Conservation (phyloP, 2,329 filamentous ascomycete genomes). For the Venturia asperata region DNA sequence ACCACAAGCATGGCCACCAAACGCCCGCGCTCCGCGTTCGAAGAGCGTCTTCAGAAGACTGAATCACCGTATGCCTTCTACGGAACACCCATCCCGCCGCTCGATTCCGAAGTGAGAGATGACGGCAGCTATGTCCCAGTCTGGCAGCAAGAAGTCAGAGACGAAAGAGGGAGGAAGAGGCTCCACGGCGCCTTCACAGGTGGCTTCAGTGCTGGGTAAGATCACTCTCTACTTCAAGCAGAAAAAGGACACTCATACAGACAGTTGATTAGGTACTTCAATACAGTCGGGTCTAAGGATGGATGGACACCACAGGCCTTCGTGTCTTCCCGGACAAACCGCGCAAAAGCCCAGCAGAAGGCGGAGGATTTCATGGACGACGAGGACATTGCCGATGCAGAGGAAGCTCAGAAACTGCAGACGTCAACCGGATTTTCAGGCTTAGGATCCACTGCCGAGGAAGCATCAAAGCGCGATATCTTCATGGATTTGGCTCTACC, state of each 20-base stretch:
- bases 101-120: conserved; percentile 70
- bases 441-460: conserved; percentile 59
- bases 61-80: conserved; percentile 70
- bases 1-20: conserved; percentile 63
- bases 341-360: conserved; percentile 57
- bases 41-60: conserved; percentile 60
- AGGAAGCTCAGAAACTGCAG: conserved; percentile 67
- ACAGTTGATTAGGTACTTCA: conserved; percentile 67
- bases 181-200: conserved; percentile 95
- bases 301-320: conserved; percentile 93
- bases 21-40: conserved; percentile 70
- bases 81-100: conserved; percentile 75
- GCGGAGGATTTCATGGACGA: conserved; percentile 97
- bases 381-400: conserved; percentile 82
- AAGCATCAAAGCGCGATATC: conserved; percentile 47
- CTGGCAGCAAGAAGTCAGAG: conserved; percentile 98
- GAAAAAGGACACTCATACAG: conserved; percentile 24
- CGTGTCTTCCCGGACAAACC: conserved; percentile 77
- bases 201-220: conserved; percentile 91
- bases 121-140: conserved; percentile 87
- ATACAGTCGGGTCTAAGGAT: conserved; percentile 96
- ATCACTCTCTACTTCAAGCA: conserved; percentile 23
- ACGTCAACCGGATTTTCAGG: conserved; percentile 68
- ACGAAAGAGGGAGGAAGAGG: conserved; percentile 82
- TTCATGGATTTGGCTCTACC: conserved; percentile 66